Evolutionary conservation across 352 stramenopile species (phyloP).

Genomic region (Globisporangium spiculum): DNA sequence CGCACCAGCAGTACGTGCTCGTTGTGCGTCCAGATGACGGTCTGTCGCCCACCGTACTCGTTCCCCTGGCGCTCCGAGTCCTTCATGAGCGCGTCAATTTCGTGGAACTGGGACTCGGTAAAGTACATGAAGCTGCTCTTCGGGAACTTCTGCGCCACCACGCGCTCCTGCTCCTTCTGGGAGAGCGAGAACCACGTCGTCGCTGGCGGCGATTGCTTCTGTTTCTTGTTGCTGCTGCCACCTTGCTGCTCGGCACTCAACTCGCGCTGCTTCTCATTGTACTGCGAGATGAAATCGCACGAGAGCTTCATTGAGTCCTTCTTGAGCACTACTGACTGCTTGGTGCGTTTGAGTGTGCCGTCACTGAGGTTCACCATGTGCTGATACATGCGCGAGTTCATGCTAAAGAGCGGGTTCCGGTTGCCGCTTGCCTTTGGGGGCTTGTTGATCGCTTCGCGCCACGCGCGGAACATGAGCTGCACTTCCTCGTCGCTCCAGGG

Average conservation of each 20-base stretch:
- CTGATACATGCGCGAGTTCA: constrained; percentile 17
- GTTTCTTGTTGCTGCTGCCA: background rate
- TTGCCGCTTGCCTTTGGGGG: background rate
- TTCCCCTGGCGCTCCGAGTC: background rate
- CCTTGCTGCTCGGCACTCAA: background rate
- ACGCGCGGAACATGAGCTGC: constrained; percentile 13
- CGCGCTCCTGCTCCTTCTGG: constrained; percentile 9
- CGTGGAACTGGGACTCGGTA: constrained; percentile 4
- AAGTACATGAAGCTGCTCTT: constrained; percentile 20
- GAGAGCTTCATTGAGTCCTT: constrained; percentile 16
- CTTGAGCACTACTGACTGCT: constrained; percentile 16
- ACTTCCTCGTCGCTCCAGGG: constrained; percentile 13
- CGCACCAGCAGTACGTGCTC: constrained; percentile 11
- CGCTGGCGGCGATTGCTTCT: background rate
- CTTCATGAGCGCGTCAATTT: constrained; percentile 6
- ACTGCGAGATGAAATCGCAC: constrained; percentile 12
- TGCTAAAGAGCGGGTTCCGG: background rate
- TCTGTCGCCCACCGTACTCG: background rate
- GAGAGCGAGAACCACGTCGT: constrained; percentile 10
- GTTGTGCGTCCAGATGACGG: constrained; percentile 9
- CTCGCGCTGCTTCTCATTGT: constrained; percentile 4
- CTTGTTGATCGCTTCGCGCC: constrained; percentile 11
- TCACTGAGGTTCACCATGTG: constrained; percentile 7
- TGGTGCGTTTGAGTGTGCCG: constrained; percentile 10
- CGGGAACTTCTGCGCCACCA: constrained; percentile 7